These are phyloP conservation scores for Ustilago shanxiensis DNA, from an alignment of 1,284 basidiomycete genomes.

Conservation along the genomic window DNA sequence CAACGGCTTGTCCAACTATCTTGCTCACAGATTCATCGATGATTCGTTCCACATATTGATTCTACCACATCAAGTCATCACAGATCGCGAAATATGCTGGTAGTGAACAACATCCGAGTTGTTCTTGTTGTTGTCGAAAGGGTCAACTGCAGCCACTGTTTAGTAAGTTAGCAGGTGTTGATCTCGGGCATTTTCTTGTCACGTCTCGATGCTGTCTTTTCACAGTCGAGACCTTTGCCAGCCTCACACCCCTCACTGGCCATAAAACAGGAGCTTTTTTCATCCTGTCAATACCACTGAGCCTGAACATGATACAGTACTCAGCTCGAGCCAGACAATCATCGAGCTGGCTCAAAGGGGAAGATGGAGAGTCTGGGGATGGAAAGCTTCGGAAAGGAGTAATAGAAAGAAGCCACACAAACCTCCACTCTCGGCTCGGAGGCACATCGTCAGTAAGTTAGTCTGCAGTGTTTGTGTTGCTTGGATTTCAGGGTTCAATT, in stretches of 20 bases:
- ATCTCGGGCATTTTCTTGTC: conserved; percentile 8
- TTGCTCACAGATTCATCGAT: background rate
- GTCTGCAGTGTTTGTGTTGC: background rate
- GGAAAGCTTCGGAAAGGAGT: background rate
- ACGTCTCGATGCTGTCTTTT: background rate
- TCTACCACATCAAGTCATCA: too few species aligned
- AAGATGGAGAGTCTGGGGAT: background rate
- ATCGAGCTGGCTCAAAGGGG: background rate
- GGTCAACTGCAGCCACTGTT: conserved; percentile 18
- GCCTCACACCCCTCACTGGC: too few species aligned
- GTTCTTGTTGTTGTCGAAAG: background rate
- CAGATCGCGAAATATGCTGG: background rate
- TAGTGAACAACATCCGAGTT: background rate
- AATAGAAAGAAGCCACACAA: background rate
- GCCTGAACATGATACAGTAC: background rate
- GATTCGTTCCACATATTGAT: too few species aligned
- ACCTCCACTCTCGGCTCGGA: conserved; percentile 14
- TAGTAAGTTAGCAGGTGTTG: conserved; percentile 26
- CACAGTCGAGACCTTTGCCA: too few species aligned
- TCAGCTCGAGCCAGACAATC: background rate
- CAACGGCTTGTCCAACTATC: conserved; percentile 6
- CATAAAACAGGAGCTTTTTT: background rate
- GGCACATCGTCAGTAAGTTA: background rate
- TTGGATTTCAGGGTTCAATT: conserved; percentile 12
- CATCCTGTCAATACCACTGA: background rate